Evolutionary conservation across 1,284 basidiomycete genomes (phyloP), one percentile per base, ranked within the genome.

Genomic region (Amylostereum areolatum): DNA sequence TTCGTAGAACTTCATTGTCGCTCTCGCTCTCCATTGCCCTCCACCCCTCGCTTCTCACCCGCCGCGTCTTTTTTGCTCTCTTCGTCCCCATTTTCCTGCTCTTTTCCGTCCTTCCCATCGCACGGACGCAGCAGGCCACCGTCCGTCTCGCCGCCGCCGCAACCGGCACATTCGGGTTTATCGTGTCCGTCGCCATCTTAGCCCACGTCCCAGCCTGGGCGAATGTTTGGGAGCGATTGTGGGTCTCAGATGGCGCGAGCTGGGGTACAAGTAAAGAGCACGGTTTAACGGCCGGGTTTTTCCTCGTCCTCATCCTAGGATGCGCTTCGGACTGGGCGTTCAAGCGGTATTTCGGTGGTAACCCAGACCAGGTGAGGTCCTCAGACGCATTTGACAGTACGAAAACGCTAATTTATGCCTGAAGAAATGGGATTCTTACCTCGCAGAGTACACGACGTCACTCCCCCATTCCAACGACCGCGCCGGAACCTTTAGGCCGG

Each of bases 341-440:
- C 43, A 68, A 66, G 32, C 62, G 64, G 43, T 72, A 70, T 62
- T 68, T 83, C 32, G 84, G 83, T 12, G 81, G 83, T 57, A 79
- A 80, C 62, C 83, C 83, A 29, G 83, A 85, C 55, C 74, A 85
- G 75, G 81, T 81, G 54, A 18, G 68, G 63, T 9, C 30, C 1
- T 29, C 45, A 29, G n/a, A 5, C 25, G 24, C 31, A 29, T 35
- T 36, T 29, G 11, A 11, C 42, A 10, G 41, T 41, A n/a, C 40
- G 29, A 52, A 4, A 32, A 43, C 12, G 12, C 12, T 47, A 35
- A 35, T 50, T 46, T 24, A 37, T 44, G 24, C 18, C 34, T 32
- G 18, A 55, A 84, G 81, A 81, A 81, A 69, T 87, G 83, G 83
- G 81, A 86, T 56, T 67, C 65, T 12, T 85, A 82, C 54, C 75